Conservation (phyloP, 2,329 filamentous ascomycete species). For the Nigrospora sphaerica region DNA sequence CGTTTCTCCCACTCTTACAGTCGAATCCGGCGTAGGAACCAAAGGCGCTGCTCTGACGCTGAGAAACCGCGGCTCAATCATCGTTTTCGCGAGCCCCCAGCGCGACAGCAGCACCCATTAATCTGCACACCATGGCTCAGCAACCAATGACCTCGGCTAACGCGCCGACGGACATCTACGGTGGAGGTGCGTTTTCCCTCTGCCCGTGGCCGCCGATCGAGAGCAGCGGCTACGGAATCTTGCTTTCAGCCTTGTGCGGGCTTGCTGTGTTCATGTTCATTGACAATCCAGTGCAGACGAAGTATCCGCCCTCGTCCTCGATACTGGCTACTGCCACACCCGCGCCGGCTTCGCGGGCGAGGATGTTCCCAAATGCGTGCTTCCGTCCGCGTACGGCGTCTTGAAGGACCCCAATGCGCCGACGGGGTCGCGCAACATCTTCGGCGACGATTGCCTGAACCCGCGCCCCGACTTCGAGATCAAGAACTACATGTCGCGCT, state of each 20-base stretch:
- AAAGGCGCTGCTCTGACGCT: no score
- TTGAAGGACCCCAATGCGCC: constrained; percentile 35
- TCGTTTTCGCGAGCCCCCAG: neutral
- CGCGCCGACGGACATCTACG: constrained; percentile 56
- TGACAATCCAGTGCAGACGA: constrained; percentile 58
- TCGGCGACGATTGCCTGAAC: constrained; percentile 85
- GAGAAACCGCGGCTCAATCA: no score
- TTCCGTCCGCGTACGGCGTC: constrained; percentile 82
- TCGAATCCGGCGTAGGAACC: no score
- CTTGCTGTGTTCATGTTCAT: neutral
- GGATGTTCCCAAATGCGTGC: constrained; percentile 89
- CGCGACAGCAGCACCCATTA: neutral
- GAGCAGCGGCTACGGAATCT: no score
- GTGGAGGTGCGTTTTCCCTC: constrained; percentile 41
- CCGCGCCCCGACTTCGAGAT: constrained; percentile 73
- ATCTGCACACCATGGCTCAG: constrained; percentile 38
- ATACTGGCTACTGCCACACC: constrained; percentile 84
- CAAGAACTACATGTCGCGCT: constrained; percentile 79
- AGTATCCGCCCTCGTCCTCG: constrained; percentile 92
- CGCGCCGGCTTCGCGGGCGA: constrained; percentile 96
- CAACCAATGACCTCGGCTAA: constrained; percentile 48
- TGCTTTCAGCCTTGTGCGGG: neutral
- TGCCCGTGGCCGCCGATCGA: no score
- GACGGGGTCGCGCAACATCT: constrained; percentile 48
- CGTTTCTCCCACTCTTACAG: no score